Evolutionary conservation across 2,329 filamentous ascomycete species (phyloP).

Genomic region (Cladophialophora chaetospira): DNA sequence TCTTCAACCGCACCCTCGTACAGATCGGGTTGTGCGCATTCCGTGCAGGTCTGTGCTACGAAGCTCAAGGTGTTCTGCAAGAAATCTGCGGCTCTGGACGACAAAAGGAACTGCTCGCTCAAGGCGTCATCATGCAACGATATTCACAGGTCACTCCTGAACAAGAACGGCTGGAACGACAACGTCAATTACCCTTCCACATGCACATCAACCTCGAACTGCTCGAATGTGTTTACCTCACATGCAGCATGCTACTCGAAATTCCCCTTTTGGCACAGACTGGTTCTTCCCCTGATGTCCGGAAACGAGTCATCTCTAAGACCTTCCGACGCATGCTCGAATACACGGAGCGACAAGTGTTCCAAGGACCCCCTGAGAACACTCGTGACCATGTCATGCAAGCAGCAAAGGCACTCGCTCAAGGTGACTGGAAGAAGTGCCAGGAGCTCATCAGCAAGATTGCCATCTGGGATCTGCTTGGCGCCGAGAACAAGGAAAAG

Average conservation of each 20-base stretch:
- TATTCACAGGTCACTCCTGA: conserved; percentile 96
- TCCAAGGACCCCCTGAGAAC: conserved; percentile 97
- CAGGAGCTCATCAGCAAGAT: conserved; percentile 92
- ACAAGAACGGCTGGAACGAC: conserved; percentile 94
- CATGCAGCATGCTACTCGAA: conserved; percentile 98
- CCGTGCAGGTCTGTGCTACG: conserved; percentile 93
- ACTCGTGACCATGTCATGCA: conserved; percentile 99
- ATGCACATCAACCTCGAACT: conserved; percentile 99
- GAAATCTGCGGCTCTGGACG: conserved; percentile 97
- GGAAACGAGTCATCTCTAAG: conserved; percentile 98
- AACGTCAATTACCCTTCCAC: conserved; percentile 97
- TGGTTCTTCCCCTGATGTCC: conserved; percentile 92
- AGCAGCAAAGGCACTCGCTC: conserved; percentile 92
- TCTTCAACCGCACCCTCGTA: conserved; percentile 97
- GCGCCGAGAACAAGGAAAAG: conserved; percentile 70
- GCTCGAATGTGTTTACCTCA: conserved; percentile 96
- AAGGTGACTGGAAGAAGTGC: conserved; percentile 98
- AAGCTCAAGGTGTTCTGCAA: conserved; percentile 95
- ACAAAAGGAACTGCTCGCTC: conserved; percentile 95
- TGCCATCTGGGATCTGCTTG: conserved; percentile 99
- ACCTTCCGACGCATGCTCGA: conserved; percentile 99
- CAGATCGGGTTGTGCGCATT: conserved; percentile 98
- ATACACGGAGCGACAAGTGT: conserved; percentile 99
- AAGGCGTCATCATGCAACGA: conserved; percentile 97
- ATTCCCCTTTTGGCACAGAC: conserved; percentile 96